Percentiles rank a stretch among this genome's conserved stretches.
These are phyloP conservation scores for Acacia concinna DNA, from an alignment of 331 rosid genomes.

Conservation along the genomic window DNA sequence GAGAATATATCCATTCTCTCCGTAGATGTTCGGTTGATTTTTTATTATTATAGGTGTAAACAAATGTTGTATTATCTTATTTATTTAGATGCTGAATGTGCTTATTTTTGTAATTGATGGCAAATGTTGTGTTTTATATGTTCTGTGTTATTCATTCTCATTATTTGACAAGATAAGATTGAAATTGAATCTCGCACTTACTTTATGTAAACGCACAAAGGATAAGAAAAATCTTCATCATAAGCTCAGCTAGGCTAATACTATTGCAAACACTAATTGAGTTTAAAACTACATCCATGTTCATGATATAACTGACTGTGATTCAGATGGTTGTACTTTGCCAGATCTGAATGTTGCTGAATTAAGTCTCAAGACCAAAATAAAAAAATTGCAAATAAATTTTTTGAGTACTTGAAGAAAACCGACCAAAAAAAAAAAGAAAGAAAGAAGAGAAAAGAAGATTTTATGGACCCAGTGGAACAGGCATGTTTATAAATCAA, in stretches of 20 bases:
- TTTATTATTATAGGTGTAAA: background rate
- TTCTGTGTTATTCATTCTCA: background rate
- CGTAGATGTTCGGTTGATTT: background rate
- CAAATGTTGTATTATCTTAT: background rate
- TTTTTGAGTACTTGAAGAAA: background rate
- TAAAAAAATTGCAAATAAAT: background rate
- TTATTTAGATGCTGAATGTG: background rate
- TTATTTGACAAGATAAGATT: too few relatives aligned
- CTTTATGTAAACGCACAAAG: background rate
- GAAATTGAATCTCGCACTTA: too few relatives aligned
- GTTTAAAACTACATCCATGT: background rate
- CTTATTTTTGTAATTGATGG: background rate
- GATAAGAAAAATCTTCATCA: background rate
- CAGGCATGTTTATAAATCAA: background rate
- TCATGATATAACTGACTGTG: background rate
- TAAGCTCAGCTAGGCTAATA: too few relatives aligned
- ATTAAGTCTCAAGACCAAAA: background rate
- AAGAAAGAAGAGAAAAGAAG: too few relatives aligned
- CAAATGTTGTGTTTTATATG: background rate
- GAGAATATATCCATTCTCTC: background rate
- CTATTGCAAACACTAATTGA: too few relatives aligned
- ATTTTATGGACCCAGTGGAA: background rate
- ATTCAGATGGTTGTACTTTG: background rate
- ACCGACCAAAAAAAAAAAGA: background rate
- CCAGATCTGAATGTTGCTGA: background rate